Conservation (phyloP, 2,329 filamentous ascomycete genomes). For the Ilyonectria robusta region DNA sequence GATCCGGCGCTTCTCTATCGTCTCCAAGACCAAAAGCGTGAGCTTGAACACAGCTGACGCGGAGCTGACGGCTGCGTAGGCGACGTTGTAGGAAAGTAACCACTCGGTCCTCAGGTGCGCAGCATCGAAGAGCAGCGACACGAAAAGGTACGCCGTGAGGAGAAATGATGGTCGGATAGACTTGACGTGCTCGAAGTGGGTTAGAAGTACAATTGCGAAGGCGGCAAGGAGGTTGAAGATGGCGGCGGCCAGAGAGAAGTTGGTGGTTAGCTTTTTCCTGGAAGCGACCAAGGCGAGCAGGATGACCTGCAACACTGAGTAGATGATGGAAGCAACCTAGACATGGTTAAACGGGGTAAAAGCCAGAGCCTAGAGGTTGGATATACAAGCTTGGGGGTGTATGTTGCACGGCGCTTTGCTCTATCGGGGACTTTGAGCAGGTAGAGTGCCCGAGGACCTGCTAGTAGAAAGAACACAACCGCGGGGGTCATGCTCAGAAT, state of each 20-base stretch:
- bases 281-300: constrained; percentile 47
- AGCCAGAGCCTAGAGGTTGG: neutral
- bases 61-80: constrained; percentile 45
- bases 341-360: neutral
- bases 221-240: constrained; percentile 48
- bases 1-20: constrained; percentile 51
- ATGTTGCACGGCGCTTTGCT: constrained; percentile 44
- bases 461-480: constrained; percentile 44
- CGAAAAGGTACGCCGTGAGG: constrained; percentile 49
- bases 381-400: constrained; percentile 47
- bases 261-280: constrained; percentile 43
- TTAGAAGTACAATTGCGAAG: constrained; percentile 46
- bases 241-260: constrained; percentile 49
- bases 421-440: constrained; percentile 44
- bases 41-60: constrained; percentile 44
- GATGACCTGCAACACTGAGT: constrained; percentile 45
- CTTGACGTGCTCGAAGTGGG: constrained; percentile 52
- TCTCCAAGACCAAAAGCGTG: constrained; percentile 46
- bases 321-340: constrained; percentile 44
- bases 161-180: constrained; percentile 52
- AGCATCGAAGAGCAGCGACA: constrained; percentile 51
- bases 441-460: constrained; percentile 41
- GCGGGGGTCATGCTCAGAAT: constrained; percentile 45
- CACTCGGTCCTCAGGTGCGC: constrained; percentile 52
- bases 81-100: constrained; percentile 46